Evolutionary conservation across 192 early-diverging fungal genomes (phyloP), one percentile per base, ranked within the genome.

Genomic region (Coemansia sp.): DNA sequence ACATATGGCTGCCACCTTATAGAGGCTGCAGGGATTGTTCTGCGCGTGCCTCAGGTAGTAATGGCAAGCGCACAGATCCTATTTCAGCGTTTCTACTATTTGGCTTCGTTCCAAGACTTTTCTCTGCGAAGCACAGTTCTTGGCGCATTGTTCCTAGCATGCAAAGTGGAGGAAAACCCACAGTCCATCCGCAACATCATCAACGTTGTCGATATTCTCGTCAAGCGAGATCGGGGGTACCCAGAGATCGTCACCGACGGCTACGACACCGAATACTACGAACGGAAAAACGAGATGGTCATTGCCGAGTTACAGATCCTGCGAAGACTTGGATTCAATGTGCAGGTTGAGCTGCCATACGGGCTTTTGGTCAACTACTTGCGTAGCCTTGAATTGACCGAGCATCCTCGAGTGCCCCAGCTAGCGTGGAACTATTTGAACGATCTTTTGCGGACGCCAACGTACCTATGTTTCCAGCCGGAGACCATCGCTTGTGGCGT

Each of bases 331-430:
- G 94, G 89, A 9, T 99, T 99, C 73, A 93, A 96, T 70, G 94
- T 98, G 5, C 94, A 97, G 64, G 96, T 98, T 2, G 91, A 96
- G 75, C 86, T 94, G 15, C 95, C 97, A n/a, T 95, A 99, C 73
- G 91, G 91, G 20, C 86, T 94, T 56, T 89, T 99, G 87, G 87
- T 97, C 61, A 96, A 96, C 66, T 99, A 95, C 73, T 68, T 98
- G 69, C 88, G 88, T 39, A 86, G 89, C 26, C 78, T 99, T 39
- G 90, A 88, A 29, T 64, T 95, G 45, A 87, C 85, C 7, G 88
- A 88, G 10, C 87, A 96, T 64, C 82, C 87, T 12, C 81, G 65
- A 10, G 73, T 99, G n/a, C 86, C 90, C 7, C 93, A 95, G 64
- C 80, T 84, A 25, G 92, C 95, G 15, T 98, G 95, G 95, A 94